Percentiles rank a stretch among this genome's conserved stretches.
Evolutionary conservation across 2,329 filamentous ascomycete species (phyloP).

Genomic region (Talaromyces albobiverticillius): DNA sequence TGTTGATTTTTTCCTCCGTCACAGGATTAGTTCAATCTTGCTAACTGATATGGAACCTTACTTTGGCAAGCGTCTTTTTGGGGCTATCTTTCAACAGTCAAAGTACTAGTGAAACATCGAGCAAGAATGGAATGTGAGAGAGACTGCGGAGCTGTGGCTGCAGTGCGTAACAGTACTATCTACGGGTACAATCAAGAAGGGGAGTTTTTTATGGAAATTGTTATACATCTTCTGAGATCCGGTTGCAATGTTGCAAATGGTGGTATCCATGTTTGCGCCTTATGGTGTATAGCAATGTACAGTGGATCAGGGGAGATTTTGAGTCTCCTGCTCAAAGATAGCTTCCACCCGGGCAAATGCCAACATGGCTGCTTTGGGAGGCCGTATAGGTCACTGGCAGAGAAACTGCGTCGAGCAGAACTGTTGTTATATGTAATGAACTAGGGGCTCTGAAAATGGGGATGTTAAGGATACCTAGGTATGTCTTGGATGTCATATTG

Average conservation of each 20-base stretch:
- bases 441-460: no score
- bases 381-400: no score
- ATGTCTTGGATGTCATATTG: no score
- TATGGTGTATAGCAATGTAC: constrained; percentile 7
- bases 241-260: constrained; percentile 12
- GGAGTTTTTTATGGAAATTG: no score
- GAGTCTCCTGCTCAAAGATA: constrained; percentile 6
- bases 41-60: neutral
- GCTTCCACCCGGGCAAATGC: constrained; percentile 2
- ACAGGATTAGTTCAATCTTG: neutral
- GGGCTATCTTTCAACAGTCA: neutral
- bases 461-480: no score
- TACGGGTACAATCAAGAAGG: no score
- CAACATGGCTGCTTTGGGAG: neutral
- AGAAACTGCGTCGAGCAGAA: no score
- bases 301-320: neutral
- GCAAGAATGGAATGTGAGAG: constrained; percentile 6
- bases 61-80: neutral
- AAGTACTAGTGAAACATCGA: constrained; percentile 1
- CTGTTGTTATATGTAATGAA: no score
- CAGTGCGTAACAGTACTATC: no score
- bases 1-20: neutral
- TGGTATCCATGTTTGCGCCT: constrained; percentile 4
- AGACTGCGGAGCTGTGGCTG: neutral
- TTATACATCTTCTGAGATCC: constrained; percentile 6